Base-by-base conservation (phyloP, 305 asterid genomes). In the Fraxinus nigra region DNA sequence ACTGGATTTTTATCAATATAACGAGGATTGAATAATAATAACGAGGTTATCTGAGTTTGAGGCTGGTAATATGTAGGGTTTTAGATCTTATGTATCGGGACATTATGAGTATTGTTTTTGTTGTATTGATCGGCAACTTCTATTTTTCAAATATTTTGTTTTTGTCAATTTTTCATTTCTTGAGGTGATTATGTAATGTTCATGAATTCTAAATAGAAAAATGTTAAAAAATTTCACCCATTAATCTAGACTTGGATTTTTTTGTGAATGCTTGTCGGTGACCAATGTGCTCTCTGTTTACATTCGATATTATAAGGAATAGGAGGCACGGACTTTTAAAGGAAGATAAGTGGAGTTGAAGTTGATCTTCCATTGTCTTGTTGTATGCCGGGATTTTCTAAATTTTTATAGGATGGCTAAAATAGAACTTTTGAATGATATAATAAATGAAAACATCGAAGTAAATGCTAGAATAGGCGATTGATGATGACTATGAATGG, bases 321-420 rank as follows among this genome's bases (percentile, higher is more conserved):
- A 11, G 24, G 40, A 69, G 75, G 75, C 20, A 30, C 40, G 13
- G 6, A 65, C 70, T 76, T 63, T 54, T 76, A 30, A 35, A 9
- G 46, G 35, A 67, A 37, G 67, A 43, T 11, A 72, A 37, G 74
- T 67, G 35, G n/a, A 24, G 13, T 33, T 26, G 78, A 79, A 5
- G 63, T 43, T 83, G 78, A 67, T 54, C 24, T 28, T 79, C 63
- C n/a, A 16, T 51, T 82, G 72, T 38, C 78, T 77, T 80, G 54
- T 69, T 18, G 22, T 18, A 48, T 75, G 37, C 84, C 48, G 43
- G 73, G 26, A 28, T 28, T 24, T 67, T 46, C 28, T 10, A 82
- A 43, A 10, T 30, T 61, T 72, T 51, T 63, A 43, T 34, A 28
- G 76, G 40, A 74, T 33, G 67, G 67, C 18, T 73, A 56, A 34